These are phyloP conservation scores for Mycotypha africana DNA, from an alignment of 371 early-diverging fungal genomes.

Conservation along the genomic window DNA sequence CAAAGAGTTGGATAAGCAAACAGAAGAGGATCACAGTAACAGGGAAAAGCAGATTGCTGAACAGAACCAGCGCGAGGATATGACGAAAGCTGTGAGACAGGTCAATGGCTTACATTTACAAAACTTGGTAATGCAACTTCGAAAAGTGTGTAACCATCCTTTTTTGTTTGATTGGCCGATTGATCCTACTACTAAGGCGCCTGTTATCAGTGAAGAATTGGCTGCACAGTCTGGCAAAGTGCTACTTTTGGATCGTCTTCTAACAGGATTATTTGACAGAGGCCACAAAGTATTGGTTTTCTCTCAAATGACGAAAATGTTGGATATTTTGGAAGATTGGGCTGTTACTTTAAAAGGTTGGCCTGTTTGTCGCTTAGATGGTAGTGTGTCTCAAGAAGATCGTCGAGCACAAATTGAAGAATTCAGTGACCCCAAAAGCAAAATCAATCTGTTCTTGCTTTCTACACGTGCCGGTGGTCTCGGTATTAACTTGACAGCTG, in stretches of 20 bases:
- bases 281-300: constrained; percentile 92
- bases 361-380: constrained; percentile 94
- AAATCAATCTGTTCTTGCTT: constrained; percentile 82
- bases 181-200: constrained; percentile 44
- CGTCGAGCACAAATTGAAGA: constrained; percentile 73
- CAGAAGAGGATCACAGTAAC: constrained; percentile 1
- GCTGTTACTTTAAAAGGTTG: constrained; percentile 67
- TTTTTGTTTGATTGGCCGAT: constrained; percentile 82
- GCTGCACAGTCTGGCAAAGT: constrained; percentile 82
- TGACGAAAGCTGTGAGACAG: constrained; percentile 26
- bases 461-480: constrained; percentile 97
- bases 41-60: constrained; percentile 5
- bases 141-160: constrained; percentile 96
- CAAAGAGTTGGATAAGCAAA: constrained; percentile 36
- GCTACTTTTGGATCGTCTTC: constrained; percentile 75
- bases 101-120: constrained; percentile 61
- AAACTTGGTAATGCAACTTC: constrained; percentile 88
- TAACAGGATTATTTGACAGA: constrained; percentile 68
- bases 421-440: constrained; percentile 46
- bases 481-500: constrained; percentile 92
- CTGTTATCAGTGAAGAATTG: constrained; percentile 49
- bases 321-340: constrained; percentile 93
- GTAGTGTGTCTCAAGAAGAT: constrained; percentile 72
- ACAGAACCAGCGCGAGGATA: too few relatives aligned
- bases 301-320: constrained; percentile 89